Base-by-base conservation (phyloP, 2,329 filamentous ascomycete species). In the Torrubiellomyces zombiae region DNA sequence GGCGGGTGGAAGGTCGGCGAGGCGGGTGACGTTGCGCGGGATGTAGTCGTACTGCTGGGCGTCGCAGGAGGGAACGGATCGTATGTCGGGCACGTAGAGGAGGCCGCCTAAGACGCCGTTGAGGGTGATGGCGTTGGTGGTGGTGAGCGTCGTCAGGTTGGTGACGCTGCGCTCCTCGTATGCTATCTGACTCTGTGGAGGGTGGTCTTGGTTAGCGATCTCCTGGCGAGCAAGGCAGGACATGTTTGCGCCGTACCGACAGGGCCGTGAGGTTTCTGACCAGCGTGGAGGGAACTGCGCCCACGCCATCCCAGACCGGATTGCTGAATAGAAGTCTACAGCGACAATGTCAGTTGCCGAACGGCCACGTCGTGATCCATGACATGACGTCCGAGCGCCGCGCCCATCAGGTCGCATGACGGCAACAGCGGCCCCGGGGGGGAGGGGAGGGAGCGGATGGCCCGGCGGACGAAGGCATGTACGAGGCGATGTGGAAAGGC, bases 31-130 rank as follows among this genome's bases (percentile, higher is more conserved):
- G 46, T 89, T 85, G 18, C 47, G 38, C 2, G 83, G 80, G 7
- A 94, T 62, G 37, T 75, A 71, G n/a, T 63, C 48, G 20, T 60
- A 60, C 20, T 75, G 69, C 23, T 65, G 50, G 10, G 68, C 55
- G 42, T 60, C 60, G 53, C 85, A 94, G 0, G 59, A 51, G 32
- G 75, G 63, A 28, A 59, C 45, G 8, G 42, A 28, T 5, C 51
- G 45, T 20, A 93, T 60, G 31, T 74, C 67, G 4, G 86, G 89
- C 3, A 92, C 76, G 47, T 89, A 95, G 29, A 95, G 63, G 10
- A 94, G 65, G 32, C 86, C 86, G 34, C 70, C 66, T 18, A 89
- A 69, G 27, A 68, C 56, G 27, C 65, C 65, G 34, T 74, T 67
- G 19, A 59, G 48, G 7, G 58, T 58, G 16, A 65, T 59, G 26